phyloP scores from a whole-genome alignment of 2,329 filamentous ascomycete species.

The Fusarium albidum region DNA sequence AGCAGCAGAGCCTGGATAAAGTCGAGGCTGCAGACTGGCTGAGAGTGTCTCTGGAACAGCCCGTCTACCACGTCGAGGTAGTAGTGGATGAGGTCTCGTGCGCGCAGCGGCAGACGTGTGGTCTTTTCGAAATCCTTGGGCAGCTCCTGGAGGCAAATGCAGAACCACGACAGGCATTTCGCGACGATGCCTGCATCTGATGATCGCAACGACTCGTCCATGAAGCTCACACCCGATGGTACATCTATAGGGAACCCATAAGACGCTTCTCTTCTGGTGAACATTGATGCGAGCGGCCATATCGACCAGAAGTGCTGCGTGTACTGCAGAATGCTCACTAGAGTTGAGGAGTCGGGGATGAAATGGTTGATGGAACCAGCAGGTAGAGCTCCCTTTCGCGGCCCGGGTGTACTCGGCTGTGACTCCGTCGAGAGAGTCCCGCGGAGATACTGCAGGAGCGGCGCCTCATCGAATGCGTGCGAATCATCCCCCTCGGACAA shows the following conservation, averaged over 20 bases:
- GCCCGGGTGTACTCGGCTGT: neutral
- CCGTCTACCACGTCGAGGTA: slow-evolving; percentile 5
- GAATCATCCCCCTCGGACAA: neutral
- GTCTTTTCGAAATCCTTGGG: slow-evolving; percentile 42
- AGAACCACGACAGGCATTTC: slow-evolving; percentile 53
- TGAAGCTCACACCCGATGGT: neutral
- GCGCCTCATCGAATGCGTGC: neutral
- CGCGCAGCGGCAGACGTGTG: slow-evolving; percentile 45
- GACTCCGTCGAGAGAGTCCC: neutral
- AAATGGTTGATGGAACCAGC: neutral
- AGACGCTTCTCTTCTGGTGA: neutral
- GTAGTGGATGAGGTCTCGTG: neutral
- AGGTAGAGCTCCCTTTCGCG: neutral
- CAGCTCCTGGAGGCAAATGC: slow-evolving; percentile 52
- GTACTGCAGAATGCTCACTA: slow-evolving; percentile 15
- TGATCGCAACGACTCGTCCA: slow-evolving; percentile 1
- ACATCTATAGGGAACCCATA: slow-evolving; percentile 7
- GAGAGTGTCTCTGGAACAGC: slow-evolving; percentile 1
- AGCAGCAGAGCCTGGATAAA: slow-evolving; percentile 62
- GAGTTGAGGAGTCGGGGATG: neutral
- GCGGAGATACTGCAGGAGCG: neutral
- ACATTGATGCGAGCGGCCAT: slow-evolving; percentile 12
- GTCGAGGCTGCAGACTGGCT: slow-evolving; percentile 49
- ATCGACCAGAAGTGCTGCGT: slow-evolving; percentile 33
- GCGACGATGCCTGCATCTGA: slow-evolving; percentile 10